Base-by-base conservation (phyloP, 2,329 filamentous ascomycete species). In the Chrysoporthe cubensis region DNA sequence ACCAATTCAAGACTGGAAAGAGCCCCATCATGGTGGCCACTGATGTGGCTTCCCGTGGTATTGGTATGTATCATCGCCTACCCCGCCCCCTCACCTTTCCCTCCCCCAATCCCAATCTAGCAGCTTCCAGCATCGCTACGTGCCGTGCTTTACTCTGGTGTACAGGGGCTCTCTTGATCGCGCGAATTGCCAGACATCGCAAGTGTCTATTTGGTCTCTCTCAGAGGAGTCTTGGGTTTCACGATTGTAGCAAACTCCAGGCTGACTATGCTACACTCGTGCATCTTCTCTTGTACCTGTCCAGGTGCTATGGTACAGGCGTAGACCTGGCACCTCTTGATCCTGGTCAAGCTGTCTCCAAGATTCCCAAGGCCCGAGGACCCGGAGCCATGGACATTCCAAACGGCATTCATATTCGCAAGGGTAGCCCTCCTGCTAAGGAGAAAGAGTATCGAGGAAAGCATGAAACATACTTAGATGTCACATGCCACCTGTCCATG, bases 21-120 rank as follows among this genome's bases (percentile, higher is more conserved):
- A 97, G 94, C 85, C 96, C 96, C 79, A 97, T 99, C 89, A 97
- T 99, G 94, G 96, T 99, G 85, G 96, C 96, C 84, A 99, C 96
- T 74, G 96, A 98, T 79, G 96, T 99, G 84, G 96, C 96, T 84
- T 98, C 96, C 79, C 96, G 96, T 94, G 96, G 96, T 93, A 97
- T 99, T 84, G 96, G 96, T 97, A 96, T 97, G 94, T 95, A 91
- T 88, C 84, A 86, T 83, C 83, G 83, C 80, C 81, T 83, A 78
- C 80, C 81, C 77, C 77, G 75, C 76, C 76, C 76, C 73, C 77
- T 76, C 76, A 73, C 71, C 72, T 75, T 76, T 74, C 72, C 69
- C 69, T 62, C 71, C 73, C 71, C 67, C 71, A 76, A 71, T 67
- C 71, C 72, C 75, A 75, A 79, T 79, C 75, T 79, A 80, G 82